Base-by-base conservation (phyloP, 345 rosid genomes). In the Melastoma malabathricum region DNA sequence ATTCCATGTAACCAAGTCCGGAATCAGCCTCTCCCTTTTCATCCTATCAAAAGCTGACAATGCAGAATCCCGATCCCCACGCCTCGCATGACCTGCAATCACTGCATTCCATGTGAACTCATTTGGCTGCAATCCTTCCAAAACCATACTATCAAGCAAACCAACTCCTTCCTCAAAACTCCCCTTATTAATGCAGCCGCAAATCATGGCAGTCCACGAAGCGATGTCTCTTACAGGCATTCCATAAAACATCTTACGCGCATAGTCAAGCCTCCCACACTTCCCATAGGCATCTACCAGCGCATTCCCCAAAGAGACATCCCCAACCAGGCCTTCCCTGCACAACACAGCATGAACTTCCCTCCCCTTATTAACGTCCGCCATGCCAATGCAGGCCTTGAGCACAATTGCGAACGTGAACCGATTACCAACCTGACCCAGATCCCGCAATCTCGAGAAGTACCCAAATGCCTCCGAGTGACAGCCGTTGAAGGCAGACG, bases 1-100 rank as follows among this genome's bases (percentile, higher is more conserved):
- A 62, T 77, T 77, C 87, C 81, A 77, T 51, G 83, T 70, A 31
- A 70, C 68, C 66, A 68, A 50, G 65, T 77, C 76, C 51, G 72
- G 72, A 57, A 66, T 50, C 47, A 68, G 48, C 15, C 79, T 75
- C 56, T 66, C 75, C 44, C 29, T 54, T 20, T 38, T 62, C 77
- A 77, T 77, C 57, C 62, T 55, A 57, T 46, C 43, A 48, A 74
- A 61, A 34, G 69, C 34, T 14, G 55, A 43, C 16, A 64, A 59
- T 6, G 71, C 74, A 25, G 52, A 59, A 45, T 20, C 47, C 45
- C 55, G 48, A 62, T 77, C 73, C 53, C 83, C 77, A 4, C 52
- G 53, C 58, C 75, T 66, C 25, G 79, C 75, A 34, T 56, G 64
- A 19, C 75, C 70, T 4, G 68, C 58, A 20, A 77, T 61, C 63